These are phyloP conservation scores for Collybia sordida DNA, from an alignment of 768 basidiomycete genomes.

Conservation along the genomic window DNA sequence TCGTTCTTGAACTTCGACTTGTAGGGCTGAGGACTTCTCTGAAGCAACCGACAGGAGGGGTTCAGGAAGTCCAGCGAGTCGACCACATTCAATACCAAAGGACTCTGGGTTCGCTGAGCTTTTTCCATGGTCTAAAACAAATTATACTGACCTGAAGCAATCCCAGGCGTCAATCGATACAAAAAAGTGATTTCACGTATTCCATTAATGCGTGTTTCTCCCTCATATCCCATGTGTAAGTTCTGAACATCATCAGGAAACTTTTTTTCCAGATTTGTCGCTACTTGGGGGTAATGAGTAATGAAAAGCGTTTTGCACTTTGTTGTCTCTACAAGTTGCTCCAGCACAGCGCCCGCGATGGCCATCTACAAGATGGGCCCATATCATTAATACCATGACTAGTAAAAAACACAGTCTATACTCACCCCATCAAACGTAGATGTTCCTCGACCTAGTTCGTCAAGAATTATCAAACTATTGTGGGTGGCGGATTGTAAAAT, in stretches of 20 bases:
- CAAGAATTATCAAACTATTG: conserved; percentile 83
- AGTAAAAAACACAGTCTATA: neutral
- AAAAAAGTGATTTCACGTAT: conserved; percentile 83
- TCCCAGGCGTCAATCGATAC: conserved; percentile 70
- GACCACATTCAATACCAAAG: conserved; percentile 91
- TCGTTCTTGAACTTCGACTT: conserved; percentile 48
- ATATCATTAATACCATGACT: neutral
- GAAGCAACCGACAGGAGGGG: conserved; percentile 62
- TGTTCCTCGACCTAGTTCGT: conserved; percentile 89
- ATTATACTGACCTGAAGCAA: conserved; percentile 51
- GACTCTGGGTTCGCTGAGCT: conserved; percentile 45
- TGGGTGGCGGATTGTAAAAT: conserved; percentile 76
- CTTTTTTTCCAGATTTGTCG: conserved; percentile 59
- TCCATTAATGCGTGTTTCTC: conserved; percentile 69
- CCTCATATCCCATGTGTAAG: conserved; percentile 83
- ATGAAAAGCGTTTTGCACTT: conserved; percentile 86
- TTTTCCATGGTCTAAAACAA: neutral
- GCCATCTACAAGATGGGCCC: conserved; percentile 59
- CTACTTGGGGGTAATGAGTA: conserved; percentile 90
- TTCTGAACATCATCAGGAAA: conserved; percentile 68
- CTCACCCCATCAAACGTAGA: conserved; percentile 86
- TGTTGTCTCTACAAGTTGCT: conserved; percentile 59
- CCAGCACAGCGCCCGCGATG: conserved; percentile 79
- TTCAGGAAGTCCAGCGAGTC: conserved; percentile 82
- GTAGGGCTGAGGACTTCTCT: conserved; percentile 53